A percentile compares a stretch with the other conserved stretches of the same genome.
phyloP scores from a whole-genome alignment of 768 basidiomycete genomes.

The Tulasnella sp. region DNA sequence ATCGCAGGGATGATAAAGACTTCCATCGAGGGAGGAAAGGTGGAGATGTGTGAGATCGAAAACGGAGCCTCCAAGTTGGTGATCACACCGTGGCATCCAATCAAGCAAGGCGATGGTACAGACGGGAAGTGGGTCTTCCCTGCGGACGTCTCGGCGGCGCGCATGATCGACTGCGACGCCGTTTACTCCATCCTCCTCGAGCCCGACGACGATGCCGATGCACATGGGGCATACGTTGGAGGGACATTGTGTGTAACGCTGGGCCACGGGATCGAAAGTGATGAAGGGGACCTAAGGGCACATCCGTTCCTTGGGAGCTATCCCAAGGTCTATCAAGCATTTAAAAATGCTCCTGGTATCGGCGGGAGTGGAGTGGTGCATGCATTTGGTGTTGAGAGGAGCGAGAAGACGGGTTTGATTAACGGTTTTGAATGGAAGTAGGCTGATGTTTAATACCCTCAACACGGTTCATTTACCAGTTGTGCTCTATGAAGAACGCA shows the following conservation, averaged over 20 bases:
- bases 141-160: slow-evolving; percentile 6
- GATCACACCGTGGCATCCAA: slow-evolving; percentile 20
- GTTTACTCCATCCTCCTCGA: slow-evolving; percentile 20
- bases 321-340: slow-evolving; percentile 4
- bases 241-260: slow-evolving; percentile 16
- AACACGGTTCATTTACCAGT: no score
- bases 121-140: slow-evolving; percentile 20
- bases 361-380: not conserved
- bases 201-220: slow-evolving; percentile 10
- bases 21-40: not conserved
- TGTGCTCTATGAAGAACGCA: no score
- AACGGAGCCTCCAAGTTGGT: slow-evolving; percentile 1
- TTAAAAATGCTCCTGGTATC: slow-evolving; percentile 1
- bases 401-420: no score
- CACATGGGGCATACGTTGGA: slow-evolving; percentile 14
- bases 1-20: slow-evolving; percentile 10
- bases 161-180: slow-evolving; percentile 5
- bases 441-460: no score
- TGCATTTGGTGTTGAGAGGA: not conserved
- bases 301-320: slow-evolving; percentile 19
- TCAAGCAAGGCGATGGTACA: slow-evolving; percentile 2
- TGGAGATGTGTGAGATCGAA: slow-evolving; percentile 14
- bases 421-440: no score
- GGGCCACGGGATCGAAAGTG: slow-evolving; percentile 14
- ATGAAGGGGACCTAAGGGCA: slow-evolving; percentile 11